These are phyloP conservation scores for Ramaria sp. DNA, from an alignment of 768 basidiomycete genomes.

Conservation along the genomic window DNA sequence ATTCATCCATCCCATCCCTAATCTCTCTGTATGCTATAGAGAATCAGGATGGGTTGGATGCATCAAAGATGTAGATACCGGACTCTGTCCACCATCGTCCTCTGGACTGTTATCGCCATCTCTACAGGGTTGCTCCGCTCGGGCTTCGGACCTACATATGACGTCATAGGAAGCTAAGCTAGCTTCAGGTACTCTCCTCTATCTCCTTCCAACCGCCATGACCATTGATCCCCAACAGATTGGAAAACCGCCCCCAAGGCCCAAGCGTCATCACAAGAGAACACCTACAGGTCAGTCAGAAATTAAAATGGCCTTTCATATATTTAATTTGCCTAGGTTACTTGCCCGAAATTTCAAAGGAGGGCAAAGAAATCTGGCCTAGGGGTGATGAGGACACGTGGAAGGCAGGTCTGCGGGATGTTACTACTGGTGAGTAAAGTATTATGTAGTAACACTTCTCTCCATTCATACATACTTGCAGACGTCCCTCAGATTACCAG, in stretches of 20 bases:
- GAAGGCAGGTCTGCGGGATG: conserved; percentile 48
- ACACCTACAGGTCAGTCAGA: not conserved
- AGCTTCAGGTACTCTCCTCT: not conserved
- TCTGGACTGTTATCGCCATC: too few species aligned
- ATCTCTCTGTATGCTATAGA: too few species aligned
- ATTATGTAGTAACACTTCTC: conserved; percentile 5
- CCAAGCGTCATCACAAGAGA: conserved; percentile 8
- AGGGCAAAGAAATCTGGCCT: conserved; percentile 80
- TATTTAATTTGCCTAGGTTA: conserved; percentile 40
- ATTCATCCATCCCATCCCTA: too few species aligned
- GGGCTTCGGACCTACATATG: too few species aligned
- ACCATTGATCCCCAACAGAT: conserved; percentile 7
- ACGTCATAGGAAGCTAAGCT: not conserved
- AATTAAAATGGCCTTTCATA: not conserved
- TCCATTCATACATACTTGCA: conserved; percentile 18
- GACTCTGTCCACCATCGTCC: too few species aligned
- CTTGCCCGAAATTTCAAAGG: conserved; percentile 62
- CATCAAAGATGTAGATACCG: too few species aligned
- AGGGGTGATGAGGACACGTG: conserved; percentile 66
- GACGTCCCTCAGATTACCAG: conserved; percentile 54
- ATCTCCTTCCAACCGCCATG: not conserved
- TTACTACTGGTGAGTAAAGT: conserved; percentile 41
- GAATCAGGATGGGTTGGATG: too few species aligned
- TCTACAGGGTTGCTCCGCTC: too few species aligned
- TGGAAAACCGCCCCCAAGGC: conserved; percentile 4